Evolutionary conservation across 306 rosid genomes (phyloP), one percentile per base, ranked within the genome.

Genomic region (Hippophae tibetana): DNA sequence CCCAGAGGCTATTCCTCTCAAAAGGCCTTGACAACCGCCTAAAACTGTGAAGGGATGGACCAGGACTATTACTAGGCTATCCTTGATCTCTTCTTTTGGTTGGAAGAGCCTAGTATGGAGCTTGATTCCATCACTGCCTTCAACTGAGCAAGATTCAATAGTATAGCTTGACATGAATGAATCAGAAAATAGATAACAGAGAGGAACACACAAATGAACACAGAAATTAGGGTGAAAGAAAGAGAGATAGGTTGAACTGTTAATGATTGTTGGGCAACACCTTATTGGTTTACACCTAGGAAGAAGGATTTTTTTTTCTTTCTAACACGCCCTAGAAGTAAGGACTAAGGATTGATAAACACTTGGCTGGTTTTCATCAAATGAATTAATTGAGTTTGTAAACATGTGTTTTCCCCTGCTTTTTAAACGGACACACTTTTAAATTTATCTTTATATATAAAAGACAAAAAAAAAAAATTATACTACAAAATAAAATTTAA

Each of bases 11-110:
- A 92, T 84, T 12, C 99, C 99, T 75, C 70, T 79, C 63, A 93
- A 80, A 3, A 86, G 94, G 43, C 84, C 97, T 61, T 88, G 99
- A 8, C 78, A 88, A 8, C 96, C 99, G 10, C 99, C 95, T 31
- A 93, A 23, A 41, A 93, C n/a, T n/a, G 99, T 81, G 68, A 78
- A 88, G 0, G 99, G 99, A 62, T 93, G 99, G 10, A 93, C 95
- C 52, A 93, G 76, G 73, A 86, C 85, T 31, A 84, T 76, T n/a
- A 18, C 99, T 13, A 78, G 64, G 50, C 63, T 55, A 9, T 65
- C 61, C 9, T 43, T 61, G 44, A 26, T 54, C 13, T 67, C 83
- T 43, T 44, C 80, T 25, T 7, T 57, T 41, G 95, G 82, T 50
- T 79, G 84, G 85, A 88, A 93, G 42, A 88, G 54, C 72, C 83